These are phyloP conservation scores for Dacryopinax spathularia DNA, from an alignment of 768 basidiomycete species.

Conservation along the genomic window DNA sequence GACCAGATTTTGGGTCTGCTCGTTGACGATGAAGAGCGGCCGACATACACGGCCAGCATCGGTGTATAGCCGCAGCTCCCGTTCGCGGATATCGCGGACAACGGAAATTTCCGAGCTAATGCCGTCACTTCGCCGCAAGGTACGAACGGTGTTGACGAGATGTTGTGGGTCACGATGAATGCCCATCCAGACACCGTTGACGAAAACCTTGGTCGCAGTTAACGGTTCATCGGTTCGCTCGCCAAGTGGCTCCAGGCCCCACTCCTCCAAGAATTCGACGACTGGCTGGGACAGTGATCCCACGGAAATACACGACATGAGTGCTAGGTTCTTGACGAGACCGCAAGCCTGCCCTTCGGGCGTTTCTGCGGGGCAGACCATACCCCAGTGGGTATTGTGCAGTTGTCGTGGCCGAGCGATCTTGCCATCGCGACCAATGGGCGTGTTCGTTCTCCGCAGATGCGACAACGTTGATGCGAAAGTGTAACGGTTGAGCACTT, in stretches of 20 bases:
- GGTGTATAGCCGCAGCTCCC: conserved; percentile 85
- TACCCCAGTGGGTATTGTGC: conserved; percentile 99
- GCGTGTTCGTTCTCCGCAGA: conserved; percentile 94
- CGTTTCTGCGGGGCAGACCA: conserved; percentile 99
- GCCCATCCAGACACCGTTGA: conserved; percentile 99
- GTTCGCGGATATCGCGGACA: conserved; percentile 92
- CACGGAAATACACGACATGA: conserved; percentile 96
- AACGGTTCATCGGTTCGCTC: conserved; percentile 64
- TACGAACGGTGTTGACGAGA: conserved; percentile 84
- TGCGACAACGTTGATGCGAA: conserved; percentile 97
- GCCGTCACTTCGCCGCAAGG: conserved; percentile 82
- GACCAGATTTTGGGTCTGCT: conserved; percentile 67
- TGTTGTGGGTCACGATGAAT: conserved; percentile 90
- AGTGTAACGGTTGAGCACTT: conserved; percentile 95
- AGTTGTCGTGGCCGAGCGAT: conserved; percentile 98
- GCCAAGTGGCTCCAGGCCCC: conserved; percentile 90
- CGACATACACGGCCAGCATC: conserved; percentile 95
- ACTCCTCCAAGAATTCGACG: conserved; percentile 96
- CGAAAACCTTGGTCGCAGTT: conserved; percentile 81
- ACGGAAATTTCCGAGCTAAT: conserved; percentile 94
- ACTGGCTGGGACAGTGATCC: conserved; percentile 91
- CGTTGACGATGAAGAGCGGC: conserved; percentile 81
- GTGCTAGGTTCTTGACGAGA: conserved; percentile 92
- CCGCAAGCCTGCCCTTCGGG: conserved; percentile 99
- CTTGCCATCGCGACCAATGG: conserved; percentile 94